A percentile compares a stretch with the other conserved stretches of the same genome.
Conservation (phyloP, 805 yeast genomes). For the Teunomyces funiuensis region DNA sequence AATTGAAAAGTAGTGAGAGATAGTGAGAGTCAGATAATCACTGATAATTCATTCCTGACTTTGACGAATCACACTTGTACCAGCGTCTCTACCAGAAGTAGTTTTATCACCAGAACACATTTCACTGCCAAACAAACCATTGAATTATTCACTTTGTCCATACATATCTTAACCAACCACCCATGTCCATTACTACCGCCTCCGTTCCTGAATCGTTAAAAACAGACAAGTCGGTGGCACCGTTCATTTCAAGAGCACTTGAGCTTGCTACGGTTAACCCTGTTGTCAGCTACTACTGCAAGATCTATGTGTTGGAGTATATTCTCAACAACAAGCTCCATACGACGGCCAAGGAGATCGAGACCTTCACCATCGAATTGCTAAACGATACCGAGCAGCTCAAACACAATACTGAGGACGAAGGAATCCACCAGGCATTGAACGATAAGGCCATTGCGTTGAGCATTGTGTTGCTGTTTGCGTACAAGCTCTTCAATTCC, state of each 20-base stretch:
- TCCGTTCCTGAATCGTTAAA: conserved; percentile 26
- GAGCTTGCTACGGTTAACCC: conserved; percentile 65
- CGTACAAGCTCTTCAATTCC: conserved; percentile 35
- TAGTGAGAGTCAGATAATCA: too few species aligned
- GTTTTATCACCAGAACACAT: too few species aligned
- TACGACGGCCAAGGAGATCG: conserved; percentile 51
- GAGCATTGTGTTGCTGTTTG: conserved; percentile 30
- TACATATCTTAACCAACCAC: background rate
- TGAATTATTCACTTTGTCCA: background rate
- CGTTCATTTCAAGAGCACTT: conserved; percentile 52
- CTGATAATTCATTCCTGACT: too few species aligned
- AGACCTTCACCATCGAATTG: conserved; percentile 57
- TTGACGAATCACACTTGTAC: too few species aligned
- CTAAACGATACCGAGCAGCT: conserved; percentile 69
- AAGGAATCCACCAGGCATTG: conserved; percentile 48
- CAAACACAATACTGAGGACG: conserved; percentile 45
- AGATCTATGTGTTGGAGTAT: conserved; percentile 66
- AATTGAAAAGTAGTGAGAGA: too few species aligned
- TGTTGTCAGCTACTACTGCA: conserved; percentile 69
- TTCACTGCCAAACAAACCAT: too few species aligned
- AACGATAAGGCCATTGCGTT: conserved; percentile 45
- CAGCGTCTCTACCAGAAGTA: too few species aligned
- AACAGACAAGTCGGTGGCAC: conserved; percentile 41
- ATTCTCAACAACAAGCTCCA: conserved; percentile 65
- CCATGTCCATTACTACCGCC: conserved; percentile 2